Evolutionary conservation across 140 eudicot species (phyloP).

Genomic region (Cichorium intybus): DNA sequence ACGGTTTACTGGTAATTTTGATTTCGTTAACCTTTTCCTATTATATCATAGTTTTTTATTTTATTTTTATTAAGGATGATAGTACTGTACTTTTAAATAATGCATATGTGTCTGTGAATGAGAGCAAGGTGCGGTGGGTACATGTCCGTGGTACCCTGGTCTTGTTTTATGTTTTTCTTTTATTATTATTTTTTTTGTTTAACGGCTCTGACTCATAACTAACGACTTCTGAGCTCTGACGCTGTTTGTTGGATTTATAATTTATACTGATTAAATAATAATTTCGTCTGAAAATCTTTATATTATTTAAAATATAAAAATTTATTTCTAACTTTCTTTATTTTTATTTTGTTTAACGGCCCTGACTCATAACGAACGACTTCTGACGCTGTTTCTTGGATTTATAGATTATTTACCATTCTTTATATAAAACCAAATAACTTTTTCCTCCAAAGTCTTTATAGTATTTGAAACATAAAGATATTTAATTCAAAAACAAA

Average conservation of each 20-base stretch:
- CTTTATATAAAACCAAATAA: neutral
- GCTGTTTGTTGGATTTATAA: constrained; percentile 13
- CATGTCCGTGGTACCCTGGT: constrained; percentile 40
- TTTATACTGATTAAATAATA: too few species aligned
- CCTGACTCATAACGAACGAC: constrained; percentile 15
- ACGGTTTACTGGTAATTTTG: neutral
- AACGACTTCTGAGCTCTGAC: too few species aligned
- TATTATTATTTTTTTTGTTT: neutral
- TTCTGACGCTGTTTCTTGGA: constrained; percentile 24
- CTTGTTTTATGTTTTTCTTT: constrained; percentile 21
- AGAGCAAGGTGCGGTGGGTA: constrained; percentile 21
- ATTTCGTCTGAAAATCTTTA: too few species aligned
- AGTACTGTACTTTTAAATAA: neutral
- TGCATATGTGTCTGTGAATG: constrained; percentile 9
- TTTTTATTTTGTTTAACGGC: constrained; percentile 19
- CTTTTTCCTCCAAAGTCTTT: neutral
- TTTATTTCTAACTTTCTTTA: constrained; percentile 4
- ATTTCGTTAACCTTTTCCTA: neutral
- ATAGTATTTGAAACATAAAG: neutral
- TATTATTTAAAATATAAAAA: too few species aligned
- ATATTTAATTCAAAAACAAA: too few species aligned
- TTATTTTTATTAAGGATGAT: neutral
- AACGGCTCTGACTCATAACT: constrained; percentile 33
- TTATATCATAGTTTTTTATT: neutral
- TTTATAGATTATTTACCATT: neutral